Evolutionary conservation across 2,329 filamentous ascomycete species (phyloP).

Genomic region (Monilinia fructigena): DNA sequence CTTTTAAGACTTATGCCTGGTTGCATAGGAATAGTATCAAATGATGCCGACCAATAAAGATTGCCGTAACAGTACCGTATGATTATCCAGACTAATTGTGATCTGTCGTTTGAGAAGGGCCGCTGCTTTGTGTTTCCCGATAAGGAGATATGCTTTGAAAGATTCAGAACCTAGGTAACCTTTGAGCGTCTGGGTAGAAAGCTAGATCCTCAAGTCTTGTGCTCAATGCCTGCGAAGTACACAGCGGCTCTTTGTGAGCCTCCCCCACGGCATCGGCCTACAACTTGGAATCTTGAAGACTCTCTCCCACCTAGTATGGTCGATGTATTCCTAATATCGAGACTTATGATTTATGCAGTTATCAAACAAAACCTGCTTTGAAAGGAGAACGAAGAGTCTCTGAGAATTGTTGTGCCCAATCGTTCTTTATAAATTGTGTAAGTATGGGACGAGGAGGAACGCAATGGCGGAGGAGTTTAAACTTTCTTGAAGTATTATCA

Average conservation of each 20-base stretch:
- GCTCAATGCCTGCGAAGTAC: constrained; percentile 19
- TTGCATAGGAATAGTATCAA: constrained; percentile 17
- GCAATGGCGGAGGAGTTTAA: background rate
- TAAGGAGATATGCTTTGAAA: background rate
- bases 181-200: background rate
- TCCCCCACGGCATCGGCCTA: constrained; percentile 24
- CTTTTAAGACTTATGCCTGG: constrained; percentile 2
- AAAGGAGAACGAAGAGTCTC: background rate
- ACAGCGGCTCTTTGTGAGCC: constrained; percentile 21
- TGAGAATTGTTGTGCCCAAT: background rate
- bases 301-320: constrained; percentile 9
- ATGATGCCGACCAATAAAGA: background rate
- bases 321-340: background rate
- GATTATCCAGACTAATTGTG: background rate
- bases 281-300: constrained; percentile 10
- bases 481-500: background rate
- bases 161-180: background rate
- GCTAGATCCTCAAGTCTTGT: constrained; percentile 4
- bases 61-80: background rate
- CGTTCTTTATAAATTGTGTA: constrained; percentile 7
- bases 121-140: background rate
- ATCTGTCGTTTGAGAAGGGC: background rate
- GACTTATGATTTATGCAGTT: background rate
- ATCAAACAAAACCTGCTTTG: background rate
- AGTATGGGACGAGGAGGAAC: constrained; percentile 16